Conservation (phyloP, 768 basidiomycete genomes). For the Pluteus cervinus region DNA sequence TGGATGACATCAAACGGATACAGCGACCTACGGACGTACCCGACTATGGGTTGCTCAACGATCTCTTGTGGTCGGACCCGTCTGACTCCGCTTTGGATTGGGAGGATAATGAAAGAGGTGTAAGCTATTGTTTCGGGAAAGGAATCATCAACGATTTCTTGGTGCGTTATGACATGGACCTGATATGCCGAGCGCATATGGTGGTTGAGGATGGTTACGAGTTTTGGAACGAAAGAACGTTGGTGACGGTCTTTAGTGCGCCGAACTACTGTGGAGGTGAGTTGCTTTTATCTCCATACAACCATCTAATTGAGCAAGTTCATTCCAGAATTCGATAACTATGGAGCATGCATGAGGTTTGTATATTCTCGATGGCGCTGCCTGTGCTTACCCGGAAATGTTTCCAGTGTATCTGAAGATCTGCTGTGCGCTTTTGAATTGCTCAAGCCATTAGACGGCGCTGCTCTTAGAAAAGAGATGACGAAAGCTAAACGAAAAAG, state of each 20-base stretch:
- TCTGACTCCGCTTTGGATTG: constrained; percentile 96
- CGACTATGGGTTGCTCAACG: constrained; percentile 95
- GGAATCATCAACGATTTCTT: constrained; percentile 95
- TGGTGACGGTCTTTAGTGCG: constrained; percentile 98
- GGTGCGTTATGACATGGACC: constrained; percentile 94
- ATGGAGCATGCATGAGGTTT: constrained; percentile 92
- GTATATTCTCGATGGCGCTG: constrained; percentile 11
- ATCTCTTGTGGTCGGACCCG: constrained; percentile 97
- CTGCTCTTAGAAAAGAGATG: constrained; percentile 96
- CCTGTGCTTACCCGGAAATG: constrained; percentile 10
- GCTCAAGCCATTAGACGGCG: constrained; percentile 91
- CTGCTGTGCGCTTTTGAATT: constrained; percentile 96
- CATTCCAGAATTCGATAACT: constrained; percentile 82
- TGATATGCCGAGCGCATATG: constrained; percentile 99
- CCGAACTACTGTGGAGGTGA: constrained; percentile 95
- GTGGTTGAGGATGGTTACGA: constrained; percentile 99
- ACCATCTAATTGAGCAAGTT: constrained; percentile 13
- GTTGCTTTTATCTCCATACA: constrained; percentile 22
- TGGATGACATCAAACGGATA: constrained; percentile 99
- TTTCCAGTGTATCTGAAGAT: constrained; percentile 86
- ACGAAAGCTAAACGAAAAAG: constrained; percentile 98
- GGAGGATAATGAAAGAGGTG: constrained; percentile 99
- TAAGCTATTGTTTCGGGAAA: constrained; percentile 99
- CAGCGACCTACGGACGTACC: constrained; percentile 97
- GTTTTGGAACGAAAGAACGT: constrained; percentile 98